These are phyloP conservation scores for Tuber indicum DNA, from an alignment of 495 filamentous ascomycete genomes.

Conservation along the genomic window DNA sequence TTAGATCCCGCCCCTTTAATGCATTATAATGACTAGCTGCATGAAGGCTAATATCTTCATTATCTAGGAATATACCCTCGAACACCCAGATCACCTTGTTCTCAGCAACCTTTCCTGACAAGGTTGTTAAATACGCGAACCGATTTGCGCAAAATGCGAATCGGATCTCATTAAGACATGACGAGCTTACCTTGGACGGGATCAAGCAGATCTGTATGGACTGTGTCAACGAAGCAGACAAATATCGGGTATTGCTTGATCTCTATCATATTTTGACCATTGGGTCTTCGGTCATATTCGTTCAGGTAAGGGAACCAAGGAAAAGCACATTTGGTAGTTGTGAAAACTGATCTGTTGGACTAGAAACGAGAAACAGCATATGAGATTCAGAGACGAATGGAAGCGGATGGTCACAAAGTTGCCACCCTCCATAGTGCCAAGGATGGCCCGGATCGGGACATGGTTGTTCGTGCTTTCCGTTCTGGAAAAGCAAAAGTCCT, in stretches of 20 bases:
- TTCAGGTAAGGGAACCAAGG: constrained; percentile 55
- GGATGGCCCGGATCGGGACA: constrained; percentile 74
- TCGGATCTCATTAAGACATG: constrained; percentile 74
- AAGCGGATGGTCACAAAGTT: constrained; percentile 80
- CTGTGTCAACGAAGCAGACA: constrained; percentile 67
- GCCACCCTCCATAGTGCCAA: constrained; percentile 78
- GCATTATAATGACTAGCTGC: background rate
- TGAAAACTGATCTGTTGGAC: background rate
- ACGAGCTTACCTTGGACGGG: constrained; percentile 90
- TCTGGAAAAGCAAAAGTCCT: constrained; percentile 85
- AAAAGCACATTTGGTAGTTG: constrained; percentile 34
- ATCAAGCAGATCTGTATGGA: constrained; percentile 97
- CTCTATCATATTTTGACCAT: constrained; percentile 94
- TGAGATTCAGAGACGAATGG: constrained; percentile 79
- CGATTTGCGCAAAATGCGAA: constrained; percentile 78
- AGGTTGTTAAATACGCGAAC: constrained; percentile 70
- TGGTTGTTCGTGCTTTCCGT: constrained; percentile 81
- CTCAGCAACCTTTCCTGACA: constrained; percentile 87
- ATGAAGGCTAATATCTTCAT: background rate
- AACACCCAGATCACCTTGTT: constrained; percentile 81
- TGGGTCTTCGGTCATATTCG: constrained; percentile 95
- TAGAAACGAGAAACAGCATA: constrained; percentile 73
- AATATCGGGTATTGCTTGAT: constrained; percentile 79
- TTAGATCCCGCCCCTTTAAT: constrained; percentile 47
- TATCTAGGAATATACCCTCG: constrained; percentile 6